Evolutionary conservation across 2,329 filamentous ascomycete species (phyloP), one percentile per base, ranked within the genome.

Genomic region (Fusarium sp.): DNA sequence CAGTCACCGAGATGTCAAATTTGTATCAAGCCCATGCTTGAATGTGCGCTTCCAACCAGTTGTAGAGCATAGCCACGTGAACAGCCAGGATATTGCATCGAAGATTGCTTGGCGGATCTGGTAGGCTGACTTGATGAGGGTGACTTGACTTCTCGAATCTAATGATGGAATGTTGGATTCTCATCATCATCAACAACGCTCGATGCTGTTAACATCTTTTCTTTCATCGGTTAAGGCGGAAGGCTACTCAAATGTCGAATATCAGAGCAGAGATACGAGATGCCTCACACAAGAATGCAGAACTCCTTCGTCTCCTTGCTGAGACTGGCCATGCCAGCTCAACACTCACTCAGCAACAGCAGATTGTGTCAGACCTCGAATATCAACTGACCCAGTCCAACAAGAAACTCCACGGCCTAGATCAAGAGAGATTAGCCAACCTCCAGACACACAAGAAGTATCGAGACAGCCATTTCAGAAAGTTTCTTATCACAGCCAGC

Each of bases 401-500:
- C 63, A 79, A 81, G 50, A 80, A 81, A 45, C 80, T 89, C n/a
- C 67, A 74, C 5, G 69, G 76, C 3, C 79, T 89, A 8, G 83
- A 86, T 31, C 60, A 64, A 4, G 81, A 82, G 60, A 85, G 87
- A 8, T 80, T 82, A 24, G 83, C 85, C 64, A 87, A 89, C 75
- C 83, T 86, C 47, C 84, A 85, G 56, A 87, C 89, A 16, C 87
- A 90, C 69, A 82, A 87, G 63, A 85, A 84, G 63, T 88, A 89
- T 76, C 86, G 87, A 64, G 85, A 89, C 80, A 87, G 85, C 52
- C 84, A 86, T 57, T 81, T 89, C 75, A 84, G 83, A 63, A 86
- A 88, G 42, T 87, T 88, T 74, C 81, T 85, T 42, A 87, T 88
- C 82, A 87, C 85, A 67, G 81, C 88, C 11, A 82, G 84, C 6